Conservation (phyloP, 495 filamentous ascomycete species). For the Daldinia caldariorum region DNA sequence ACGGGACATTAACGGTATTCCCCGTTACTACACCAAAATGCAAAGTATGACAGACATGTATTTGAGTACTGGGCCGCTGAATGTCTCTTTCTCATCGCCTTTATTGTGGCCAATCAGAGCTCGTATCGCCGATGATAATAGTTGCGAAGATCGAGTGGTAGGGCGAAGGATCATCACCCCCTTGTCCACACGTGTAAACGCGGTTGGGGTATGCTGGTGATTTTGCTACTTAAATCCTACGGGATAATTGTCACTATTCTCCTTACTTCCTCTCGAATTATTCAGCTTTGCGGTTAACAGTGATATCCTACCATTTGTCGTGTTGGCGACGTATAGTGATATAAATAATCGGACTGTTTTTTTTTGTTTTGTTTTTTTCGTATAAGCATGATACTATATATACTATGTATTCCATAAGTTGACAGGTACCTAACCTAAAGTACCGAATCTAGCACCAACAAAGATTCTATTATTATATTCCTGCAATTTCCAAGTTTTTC, state of each 20-base stretch:
- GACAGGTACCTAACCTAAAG: too few relatives aligned
- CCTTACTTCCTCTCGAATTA: not conserved
- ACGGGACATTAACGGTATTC: too few relatives aligned
- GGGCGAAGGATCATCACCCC: conserved; percentile 26
- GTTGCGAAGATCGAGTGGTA: conserved; percentile 8
- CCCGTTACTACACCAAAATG: too few relatives aligned
- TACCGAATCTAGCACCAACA: conserved; percentile 7
- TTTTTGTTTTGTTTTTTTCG: too few relatives aligned
- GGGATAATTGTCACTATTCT: not conserved
- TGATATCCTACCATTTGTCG: not conserved
- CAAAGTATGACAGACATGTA: too few relatives aligned
- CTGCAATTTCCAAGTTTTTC: conserved; percentile 4
- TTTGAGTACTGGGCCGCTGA: too few relatives aligned
- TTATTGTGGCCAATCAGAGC: conserved; percentile 22
- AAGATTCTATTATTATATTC: conserved; percentile 35
- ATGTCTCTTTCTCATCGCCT: conserved; percentile 19
- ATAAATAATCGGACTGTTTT: not conserved
- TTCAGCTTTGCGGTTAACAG: not conserved
- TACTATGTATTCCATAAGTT: too few relatives aligned
- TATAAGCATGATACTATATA: too few relatives aligned
- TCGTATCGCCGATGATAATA: conserved; percentile 17
- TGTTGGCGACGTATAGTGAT: not conserved
- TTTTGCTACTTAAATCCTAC: conserved; percentile 18
- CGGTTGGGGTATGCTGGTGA: conserved; percentile 11
- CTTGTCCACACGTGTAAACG: conserved; percentile 32